A percentile compares a stretch with the other conserved stretches of the same genome.
phyloP scores from a whole-genome alignment of 140 eudicot species.

The Cichorium intybus region DNA sequence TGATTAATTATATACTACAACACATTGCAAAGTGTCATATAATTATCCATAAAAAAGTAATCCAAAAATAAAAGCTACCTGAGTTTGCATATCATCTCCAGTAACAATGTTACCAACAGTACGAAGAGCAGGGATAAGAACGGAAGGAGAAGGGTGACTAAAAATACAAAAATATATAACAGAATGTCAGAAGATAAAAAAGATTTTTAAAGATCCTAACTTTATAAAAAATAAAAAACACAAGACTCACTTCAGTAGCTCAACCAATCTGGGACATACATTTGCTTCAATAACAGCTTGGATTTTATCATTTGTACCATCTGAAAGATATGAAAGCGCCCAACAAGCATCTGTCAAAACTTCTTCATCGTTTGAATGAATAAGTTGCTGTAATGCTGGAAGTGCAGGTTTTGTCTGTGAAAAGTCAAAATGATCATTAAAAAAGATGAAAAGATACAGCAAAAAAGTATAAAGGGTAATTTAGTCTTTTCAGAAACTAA shows the following conservation, averaged over 20 bases:
- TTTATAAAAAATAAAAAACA: neutral
- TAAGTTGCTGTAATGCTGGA: slow-evolving; percentile 69
- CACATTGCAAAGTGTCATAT: neutral
- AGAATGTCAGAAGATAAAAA: neutral
- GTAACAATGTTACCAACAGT: slow-evolving; percentile 85
- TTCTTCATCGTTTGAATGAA: slow-evolving; percentile 72
- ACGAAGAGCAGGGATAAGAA: slow-evolving; percentile 83
- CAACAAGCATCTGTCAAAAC: slow-evolving; percentile 81
- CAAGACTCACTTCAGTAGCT: slow-evolving; percentile 62
- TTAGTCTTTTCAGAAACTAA: slow-evolving; percentile 13
- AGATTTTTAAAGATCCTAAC: neutral
- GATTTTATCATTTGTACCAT: slow-evolving; percentile 78
- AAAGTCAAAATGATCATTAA: neutral
- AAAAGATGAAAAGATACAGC: neutral
- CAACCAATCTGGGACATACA: slow-evolving; percentile 64
- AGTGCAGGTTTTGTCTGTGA: slow-evolving; percentile 67
- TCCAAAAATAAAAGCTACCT: slow-evolving; percentile 32
- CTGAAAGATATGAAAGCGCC: slow-evolving; percentile 80
- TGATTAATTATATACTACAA: slow-evolving; percentile 22
- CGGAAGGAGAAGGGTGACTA: slow-evolving; percentile 86
- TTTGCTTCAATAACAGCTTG: slow-evolving; percentile 79
- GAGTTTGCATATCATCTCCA: slow-evolving; percentile 83
- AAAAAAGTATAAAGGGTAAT: neutral
- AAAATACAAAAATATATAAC: neutral
- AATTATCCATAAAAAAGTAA: no score